Base-by-base conservation (phyloP, 2,329 filamentous ascomycete species). In the Lithohypha guttulata region DNA sequence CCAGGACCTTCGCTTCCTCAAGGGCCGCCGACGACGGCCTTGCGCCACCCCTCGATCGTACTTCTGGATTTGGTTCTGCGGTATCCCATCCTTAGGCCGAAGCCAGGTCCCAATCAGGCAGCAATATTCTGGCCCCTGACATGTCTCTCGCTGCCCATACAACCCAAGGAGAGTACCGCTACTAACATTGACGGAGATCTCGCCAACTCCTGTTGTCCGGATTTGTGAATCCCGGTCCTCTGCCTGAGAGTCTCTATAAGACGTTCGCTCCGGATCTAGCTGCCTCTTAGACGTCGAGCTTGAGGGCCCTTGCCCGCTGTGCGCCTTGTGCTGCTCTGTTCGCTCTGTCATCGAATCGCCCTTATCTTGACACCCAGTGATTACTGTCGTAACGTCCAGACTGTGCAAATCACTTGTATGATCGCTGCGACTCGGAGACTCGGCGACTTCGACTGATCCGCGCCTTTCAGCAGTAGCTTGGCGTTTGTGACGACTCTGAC, bases 401-500 rank as follows among this genome's bases (percentile, higher is more conserved):
- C 20, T 32, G 29, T 32, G 29, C 29, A 32, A 19, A 32, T 19
- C 29, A 19, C 15, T 32, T 9, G 29, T 29, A 14, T 29, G 20
- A 19, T 19, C 29, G n/a, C 14, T 32, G 6, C 15, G 29, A 32
- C 29, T 17, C 15, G 15, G 29, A 32, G 29, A 32, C 29, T 32
- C 29, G 29, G 29, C 13, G 29, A 32, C 20, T 32, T 32, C 29
- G 29, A 32, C 15, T 6, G 29, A 32, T 32, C 14, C 29, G 20
- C 15, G 13, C 20, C 29, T 32, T 17, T 13, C 7, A 78, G 61
- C 58, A 75, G 77, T 2, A 77, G 62, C 41, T 75, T 67, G 1
- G 70, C 73, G 15, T 74, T 76, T n/a, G 73, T 74, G 20, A 77
- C 69, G 31, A 77, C 73, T 52, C 79, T 77, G 53, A 77, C 77